These are phyloP conservation scores for Phytophthora cactorum DNA, from an alignment of 352 stramenopile species.

Conservation along the genomic window DNA sequence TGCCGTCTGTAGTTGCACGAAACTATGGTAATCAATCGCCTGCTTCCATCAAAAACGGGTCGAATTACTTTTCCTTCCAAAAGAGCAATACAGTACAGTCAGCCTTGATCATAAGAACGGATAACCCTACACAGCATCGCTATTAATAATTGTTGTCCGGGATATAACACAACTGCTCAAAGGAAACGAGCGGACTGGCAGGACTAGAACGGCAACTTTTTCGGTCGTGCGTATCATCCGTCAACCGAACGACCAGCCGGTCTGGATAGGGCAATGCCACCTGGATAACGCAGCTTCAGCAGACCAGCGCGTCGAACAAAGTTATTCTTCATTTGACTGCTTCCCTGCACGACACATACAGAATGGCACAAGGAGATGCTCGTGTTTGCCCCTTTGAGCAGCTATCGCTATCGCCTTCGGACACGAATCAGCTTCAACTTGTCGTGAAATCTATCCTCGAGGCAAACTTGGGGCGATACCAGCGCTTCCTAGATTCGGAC, in stretches of 20 bases:
- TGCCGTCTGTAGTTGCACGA: too few relatives aligned
- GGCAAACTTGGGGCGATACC: slow-evolving; percentile 40
- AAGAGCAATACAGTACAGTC: too few relatives aligned
- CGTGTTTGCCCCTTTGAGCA: slow-evolving; percentile 31
- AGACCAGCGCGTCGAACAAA: not conserved
- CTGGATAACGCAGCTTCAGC: not conserved
- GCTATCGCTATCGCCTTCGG: slow-evolving; percentile 22
- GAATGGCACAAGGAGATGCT: slow-evolving; percentile 11
- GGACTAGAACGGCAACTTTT: not conserved
- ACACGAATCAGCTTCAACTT: slow-evolving; percentile 25
- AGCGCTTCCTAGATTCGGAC: slow-evolving; percentile 20
- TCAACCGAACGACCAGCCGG: not conserved
- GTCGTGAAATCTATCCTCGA: slow-evolving; percentile 31
- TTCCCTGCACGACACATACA: not conserved
- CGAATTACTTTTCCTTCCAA: too few relatives aligned
- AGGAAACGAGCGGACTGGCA: too few relatives aligned
- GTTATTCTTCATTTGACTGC: slow-evolving; percentile 3
- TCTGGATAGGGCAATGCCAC: not conserved
- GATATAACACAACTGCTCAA: not conserved
- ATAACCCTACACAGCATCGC: too few relatives aligned
- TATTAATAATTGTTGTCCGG: not conserved
- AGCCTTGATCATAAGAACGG: too few relatives aligned
- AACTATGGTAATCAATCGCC: too few relatives aligned
- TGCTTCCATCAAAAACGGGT: too few relatives aligned
- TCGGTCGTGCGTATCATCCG: not conserved